Evolutionary conservation across 2,329 filamentous ascomycete species (phyloP), one percentile per base, ranked within the genome.

Genomic region (Elsinoe arachidis): DNA sequence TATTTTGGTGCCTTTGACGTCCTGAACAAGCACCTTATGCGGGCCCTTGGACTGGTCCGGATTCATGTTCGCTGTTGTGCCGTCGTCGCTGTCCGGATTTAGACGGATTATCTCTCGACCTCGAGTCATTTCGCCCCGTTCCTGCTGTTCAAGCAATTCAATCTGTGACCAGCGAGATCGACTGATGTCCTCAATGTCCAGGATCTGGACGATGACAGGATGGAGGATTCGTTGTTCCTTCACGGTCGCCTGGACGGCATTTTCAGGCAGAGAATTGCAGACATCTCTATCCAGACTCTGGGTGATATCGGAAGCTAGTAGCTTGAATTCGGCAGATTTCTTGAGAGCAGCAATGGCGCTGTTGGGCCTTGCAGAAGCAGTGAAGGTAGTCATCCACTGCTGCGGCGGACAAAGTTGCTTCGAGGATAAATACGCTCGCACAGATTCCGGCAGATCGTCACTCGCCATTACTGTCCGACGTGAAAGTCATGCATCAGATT

Each of bases 141-240:
- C 83, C 44, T 84, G 76, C 43, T 84, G 80, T 70, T 92, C 88
- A 5, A 93, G 82, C 34, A 85, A 83, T 69, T 96, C 90, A 33
- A 96, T 80, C 70, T 96, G 90, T 62, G 89, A 86, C 89, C 91
- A 95, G 54, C 87, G 80, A 64, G 86, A 90, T 55, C 81, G 79
- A 1, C 85, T 80, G 17, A 97, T 79, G 67, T 97, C 91, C 67
- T 95, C 86, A 6, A 97, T 78, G 64, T 95, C 90, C 1, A 96
- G 74, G 0, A 97, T 81, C 70, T 97, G 93, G 1, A 93, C 85
- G 2, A 86, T 77, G 0, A 92, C 77, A 33, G 88, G 81, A 1
- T 77, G 78, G 0, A 74, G 60, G 0, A 97, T 74, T 0, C 72
- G 73, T 3, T 74, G 71, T 59, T 88, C 82, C 61, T 80, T 76